Conservation (phyloP, 202 grass and related monocot species). For the Saccharum hybrid region DNA sequence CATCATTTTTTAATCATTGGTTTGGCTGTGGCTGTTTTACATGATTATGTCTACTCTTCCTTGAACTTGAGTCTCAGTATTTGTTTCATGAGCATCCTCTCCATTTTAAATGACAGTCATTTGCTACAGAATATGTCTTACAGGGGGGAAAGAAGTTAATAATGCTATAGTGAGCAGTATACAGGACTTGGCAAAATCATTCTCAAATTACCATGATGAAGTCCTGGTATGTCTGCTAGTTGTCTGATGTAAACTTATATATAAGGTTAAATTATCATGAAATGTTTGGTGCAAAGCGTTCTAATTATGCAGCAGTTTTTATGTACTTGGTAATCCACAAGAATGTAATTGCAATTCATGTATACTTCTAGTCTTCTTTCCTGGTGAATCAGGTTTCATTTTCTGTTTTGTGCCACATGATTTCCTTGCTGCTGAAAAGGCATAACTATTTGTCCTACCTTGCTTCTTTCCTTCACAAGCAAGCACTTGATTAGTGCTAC, state of each 20-base stretch:
- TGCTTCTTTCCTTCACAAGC: too few relatives aligned
- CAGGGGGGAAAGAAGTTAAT: conserved; percentile 88
- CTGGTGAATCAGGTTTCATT: too few relatives aligned
- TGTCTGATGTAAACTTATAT: not conserved
- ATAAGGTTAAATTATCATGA: conserved; percentile 29
- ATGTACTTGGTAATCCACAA: conserved; percentile 29
- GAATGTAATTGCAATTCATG: conserved; percentile 16
- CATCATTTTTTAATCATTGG: not conserved
- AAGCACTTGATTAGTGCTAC: conserved; percentile 17
- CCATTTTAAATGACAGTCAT: conserved; percentile 43
- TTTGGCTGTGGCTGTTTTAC: conserved; percentile 7
- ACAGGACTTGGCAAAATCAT: conserved; percentile 90
- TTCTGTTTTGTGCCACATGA: too few relatives aligned
- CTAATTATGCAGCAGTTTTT: conserved; percentile 8
- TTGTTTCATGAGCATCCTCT: conserved; percentile 21
- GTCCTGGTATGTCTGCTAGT: conserved; percentile 69
- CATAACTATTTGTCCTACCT: too few relatives aligned
- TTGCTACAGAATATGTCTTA: conserved; percentile 78
- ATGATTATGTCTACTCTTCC: conserved; percentile 16
- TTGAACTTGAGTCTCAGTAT: not conserved
- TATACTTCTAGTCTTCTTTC: conserved; percentile 34
- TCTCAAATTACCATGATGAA: conserved; percentile 91
- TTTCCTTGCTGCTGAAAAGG: too few relatives aligned
- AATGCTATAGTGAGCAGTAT: conserved; percentile 96
- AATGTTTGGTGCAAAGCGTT: not conserved